Conservation (phyloP, 2,329 filamentous ascomycete genomes). For the Cladosporium colombiae region DNA sequence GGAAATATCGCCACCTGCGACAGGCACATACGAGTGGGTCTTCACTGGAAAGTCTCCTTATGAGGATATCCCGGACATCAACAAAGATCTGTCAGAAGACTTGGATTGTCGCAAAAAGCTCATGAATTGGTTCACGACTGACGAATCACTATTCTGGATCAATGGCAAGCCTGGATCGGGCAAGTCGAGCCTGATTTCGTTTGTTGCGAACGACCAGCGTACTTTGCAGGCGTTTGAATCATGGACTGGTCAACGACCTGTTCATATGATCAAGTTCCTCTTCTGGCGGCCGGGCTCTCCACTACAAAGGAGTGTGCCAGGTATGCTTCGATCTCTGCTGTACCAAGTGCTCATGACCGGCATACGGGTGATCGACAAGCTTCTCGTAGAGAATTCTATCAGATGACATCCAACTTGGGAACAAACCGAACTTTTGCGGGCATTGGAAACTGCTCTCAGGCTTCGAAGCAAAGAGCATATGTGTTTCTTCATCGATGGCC, state of each 20-base stretch:
- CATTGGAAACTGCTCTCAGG: background rate
- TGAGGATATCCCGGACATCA: background rate
- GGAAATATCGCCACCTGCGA: background rate
- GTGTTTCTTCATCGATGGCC: constrained; percentile 4
- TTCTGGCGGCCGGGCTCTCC: constrained; percentile 12
- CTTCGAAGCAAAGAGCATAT: background rate
- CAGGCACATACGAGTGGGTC: constrained; percentile 12
- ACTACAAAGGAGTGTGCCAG: constrained; percentile 4
- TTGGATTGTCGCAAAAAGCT: background rate
- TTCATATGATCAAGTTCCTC: background rate
- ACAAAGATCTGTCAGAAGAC: background rate
- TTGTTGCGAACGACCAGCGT: background rate
- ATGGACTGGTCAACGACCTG: background rate
- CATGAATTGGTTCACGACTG: background rate
- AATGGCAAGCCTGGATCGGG: constrained; percentile 14
- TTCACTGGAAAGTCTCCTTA: background rate
- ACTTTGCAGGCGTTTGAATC: background rate
- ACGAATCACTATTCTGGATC: constrained; percentile 2
- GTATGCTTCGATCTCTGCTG: constrained; percentile 7
- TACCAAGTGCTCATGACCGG: background rate
- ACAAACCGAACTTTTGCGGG: background rate
- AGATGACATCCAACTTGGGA: background rate
- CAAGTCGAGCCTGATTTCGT: constrained; percentile 14
- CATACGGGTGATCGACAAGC: background rate
- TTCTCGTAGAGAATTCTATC: background rate